These are phyloP conservation scores for Verticillium isaacii DNA, from an alignment of 2,329 filamentous ascomycete genomes.

Conservation along the genomic window DNA sequence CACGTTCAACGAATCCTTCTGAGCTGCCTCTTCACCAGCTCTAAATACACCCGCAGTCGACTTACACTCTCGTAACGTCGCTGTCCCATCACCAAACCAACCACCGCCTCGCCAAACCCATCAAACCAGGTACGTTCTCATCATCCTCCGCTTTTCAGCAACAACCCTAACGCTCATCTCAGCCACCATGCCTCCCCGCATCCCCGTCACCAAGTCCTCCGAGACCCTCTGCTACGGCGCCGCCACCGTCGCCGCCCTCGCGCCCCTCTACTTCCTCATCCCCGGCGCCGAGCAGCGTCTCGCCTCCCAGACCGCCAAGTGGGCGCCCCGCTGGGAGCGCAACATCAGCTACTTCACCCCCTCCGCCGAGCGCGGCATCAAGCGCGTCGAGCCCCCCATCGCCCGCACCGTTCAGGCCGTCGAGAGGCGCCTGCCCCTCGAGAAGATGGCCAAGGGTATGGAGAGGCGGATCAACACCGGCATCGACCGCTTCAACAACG, in stretches of 20 bases:
- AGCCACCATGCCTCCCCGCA: conserved; percentile 42
- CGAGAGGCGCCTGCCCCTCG: conserved; percentile 42
- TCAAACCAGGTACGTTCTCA: background rate
- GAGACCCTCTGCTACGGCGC: conserved; percentile 50
- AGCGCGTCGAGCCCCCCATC: conserved; percentile 47
- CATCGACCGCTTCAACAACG: background rate
- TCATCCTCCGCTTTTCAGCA: background rate
- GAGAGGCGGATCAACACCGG: conserved; percentile 35
- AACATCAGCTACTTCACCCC: conserved; percentile 49
- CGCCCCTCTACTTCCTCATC: conserved; percentile 53
- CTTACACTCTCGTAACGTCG: conserved; percentile 1
- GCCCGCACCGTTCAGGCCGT: conserved; percentile 39
- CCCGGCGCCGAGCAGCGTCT: conserved; percentile 52
- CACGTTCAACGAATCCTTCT: background rate
- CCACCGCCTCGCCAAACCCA: background rate
- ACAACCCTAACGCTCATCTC: conserved; percentile 5
- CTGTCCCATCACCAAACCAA: background rate
- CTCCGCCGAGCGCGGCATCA: conserved; percentile 41
- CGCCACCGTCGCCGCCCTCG: conserved; percentile 48
- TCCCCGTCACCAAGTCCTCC: conserved; percentile 41
- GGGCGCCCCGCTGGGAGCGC: conserved; percentile 56
- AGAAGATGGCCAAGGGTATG: conserved; percentile 43
- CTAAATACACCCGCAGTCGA: background rate
- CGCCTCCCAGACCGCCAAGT: conserved; percentile 48
- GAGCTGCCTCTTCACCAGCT: background rate